phyloP scores from a whole-genome alignment of 371 early-diverging fungal species.

The Rhizopus sp. region DNA sequence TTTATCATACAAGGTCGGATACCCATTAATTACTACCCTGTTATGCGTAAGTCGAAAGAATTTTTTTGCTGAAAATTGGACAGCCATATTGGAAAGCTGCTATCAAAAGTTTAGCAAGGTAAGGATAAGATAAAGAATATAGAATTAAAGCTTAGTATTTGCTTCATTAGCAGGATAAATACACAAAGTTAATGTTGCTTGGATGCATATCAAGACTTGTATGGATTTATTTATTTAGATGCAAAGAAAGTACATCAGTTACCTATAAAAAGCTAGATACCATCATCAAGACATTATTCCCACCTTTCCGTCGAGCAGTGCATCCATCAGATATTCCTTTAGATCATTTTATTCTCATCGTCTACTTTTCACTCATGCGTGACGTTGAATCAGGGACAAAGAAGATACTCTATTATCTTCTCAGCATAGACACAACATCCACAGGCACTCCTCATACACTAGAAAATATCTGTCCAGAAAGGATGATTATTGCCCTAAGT shows the following conservation, averaged over 20 bases:
- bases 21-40: conserved; percentile 85
- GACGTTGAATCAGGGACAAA: conserved; percentile 82
- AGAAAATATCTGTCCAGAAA: conserved; percentile 70
- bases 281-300: conserved; percentile 71
- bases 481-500: conserved; percentile 74
- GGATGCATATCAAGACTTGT: conserved; percentile 81
- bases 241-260: conserved; percentile 66
- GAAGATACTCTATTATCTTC: conserved; percentile 65
- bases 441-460: conserved; percentile 43
- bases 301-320: conserved; percentile 66
- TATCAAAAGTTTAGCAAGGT: conserved; percentile 78
- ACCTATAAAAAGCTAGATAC: conserved; percentile 65
- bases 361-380: conserved; percentile 77
- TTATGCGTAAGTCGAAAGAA: conserved; percentile 90
- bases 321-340: conserved; percentile 73
- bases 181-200: conserved; percentile 69
- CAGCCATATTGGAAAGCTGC: conserved; percentile 73
- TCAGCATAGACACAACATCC: conserved; percentile 56
- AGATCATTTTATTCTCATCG: conserved; percentile 78
- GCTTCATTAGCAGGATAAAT: conserved; percentile 61
- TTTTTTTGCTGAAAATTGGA: conserved; percentile 84
- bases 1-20: conserved; percentile 58
- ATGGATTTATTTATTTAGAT: conserved; percentile 95
- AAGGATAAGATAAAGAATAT: conserved; percentile 5
- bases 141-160: not conserved